Conservation (phyloP, 495 filamentous ascomycete genomes). For the Oidiodendron maius region DNA sequence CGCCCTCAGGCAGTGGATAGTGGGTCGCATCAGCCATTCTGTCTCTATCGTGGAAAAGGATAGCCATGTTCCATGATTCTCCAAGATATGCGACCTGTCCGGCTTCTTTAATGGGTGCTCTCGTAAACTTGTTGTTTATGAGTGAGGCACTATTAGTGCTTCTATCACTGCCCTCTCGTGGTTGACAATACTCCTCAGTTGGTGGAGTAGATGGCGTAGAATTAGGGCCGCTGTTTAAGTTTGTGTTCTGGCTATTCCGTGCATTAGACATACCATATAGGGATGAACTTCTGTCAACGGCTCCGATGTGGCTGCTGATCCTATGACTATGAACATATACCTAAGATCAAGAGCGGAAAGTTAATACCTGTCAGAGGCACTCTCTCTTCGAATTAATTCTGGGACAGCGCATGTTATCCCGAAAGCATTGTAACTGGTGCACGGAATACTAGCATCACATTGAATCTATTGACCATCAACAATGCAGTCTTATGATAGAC, state of each 20-base stretch:
- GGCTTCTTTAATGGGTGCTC: conserved; percentile 94
- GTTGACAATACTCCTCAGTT: conserved; percentile 69
- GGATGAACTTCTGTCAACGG: conserved; percentile 41
- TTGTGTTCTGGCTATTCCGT: conserved; percentile 30
- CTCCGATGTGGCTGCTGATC: conserved; percentile 45
- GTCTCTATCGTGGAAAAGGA: conserved; percentile 91
- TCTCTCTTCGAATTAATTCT: conserved; percentile 92
- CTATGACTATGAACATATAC: no score
- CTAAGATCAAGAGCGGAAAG: not conserved
- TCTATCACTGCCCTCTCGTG: conserved; percentile 66
- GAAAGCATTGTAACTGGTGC: conserved; percentile 98
- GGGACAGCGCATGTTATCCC: conserved; percentile 97
- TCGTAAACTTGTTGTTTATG: conserved; percentile 96
- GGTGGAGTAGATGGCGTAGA: conserved; percentile 58
- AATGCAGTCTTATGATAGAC: not conserved
- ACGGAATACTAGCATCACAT: conserved; percentile 96
- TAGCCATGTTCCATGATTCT: conserved; percentile 91
- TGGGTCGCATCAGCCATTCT: conserved; percentile 91
- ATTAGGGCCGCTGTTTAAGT: conserved; percentile 52
- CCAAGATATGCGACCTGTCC: conserved; percentile 93
- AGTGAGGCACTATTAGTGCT: conserved; percentile 78
- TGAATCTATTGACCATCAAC: conserved; percentile 58
- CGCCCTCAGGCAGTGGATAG: conserved; percentile 92
- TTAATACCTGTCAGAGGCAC: conserved; percentile 43
- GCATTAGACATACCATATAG: conserved; percentile 31